Evolutionary conservation across 2,329 filamentous ascomycete genomes (phyloP).

Genomic region (Metarhizium guizhouense): DNA sequence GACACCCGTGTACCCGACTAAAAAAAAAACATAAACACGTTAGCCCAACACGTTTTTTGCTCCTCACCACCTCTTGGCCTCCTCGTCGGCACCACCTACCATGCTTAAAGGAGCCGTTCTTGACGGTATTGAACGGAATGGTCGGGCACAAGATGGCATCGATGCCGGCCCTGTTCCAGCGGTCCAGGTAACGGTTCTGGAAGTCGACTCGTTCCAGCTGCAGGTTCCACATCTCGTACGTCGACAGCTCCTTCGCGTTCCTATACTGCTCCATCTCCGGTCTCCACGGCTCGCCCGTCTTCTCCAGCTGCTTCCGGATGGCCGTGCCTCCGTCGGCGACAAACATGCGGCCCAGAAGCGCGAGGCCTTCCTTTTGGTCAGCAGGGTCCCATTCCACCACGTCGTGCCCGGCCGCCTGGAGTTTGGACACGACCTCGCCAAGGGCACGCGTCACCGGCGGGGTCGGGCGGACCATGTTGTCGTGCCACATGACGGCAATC

Average conservation of each 20-base stretch:
- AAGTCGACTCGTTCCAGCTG: slow-evolving; percentile 35
- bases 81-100: slow-evolving; percentile 19
- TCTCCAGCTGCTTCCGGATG: slow-evolving; percentile 28
- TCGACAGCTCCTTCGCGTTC: slow-evolving; percentile 27
- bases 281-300: slow-evolving; percentile 33
- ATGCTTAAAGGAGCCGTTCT: slow-evolving; percentile 34
- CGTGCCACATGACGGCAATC: slow-evolving; percentile 56
- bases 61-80: no score
- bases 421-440: slow-evolving; percentile 29
- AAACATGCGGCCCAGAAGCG: slow-evolving; percentile 36
- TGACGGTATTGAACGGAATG: slow-evolving; percentile 33
- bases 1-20: slow-evolving; percentile 41
- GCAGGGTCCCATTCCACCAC: slow-evolving; percentile 41
- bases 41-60: not conserved
- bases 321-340: slow-evolving; percentile 36
- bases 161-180: slow-evolving; percentile 37
- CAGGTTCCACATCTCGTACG: slow-evolving; percentile 38
- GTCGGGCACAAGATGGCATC: slow-evolving; percentile 56
- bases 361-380: slow-evolving; percentile 29
- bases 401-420: slow-evolving; percentile 38
- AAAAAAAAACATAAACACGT: not conserved
- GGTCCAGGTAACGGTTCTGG: slow-evolving; percentile 36
- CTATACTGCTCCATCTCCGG: slow-evolving; percentile 27
- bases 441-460: slow-evolving; percentile 55
- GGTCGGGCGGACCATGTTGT: slow-evolving; percentile 55